These are phyloP conservation scores for Anthracocystis walkeri DNA, from an alignment of 1,284 basidiomycete species.

Conservation along the genomic window DNA sequence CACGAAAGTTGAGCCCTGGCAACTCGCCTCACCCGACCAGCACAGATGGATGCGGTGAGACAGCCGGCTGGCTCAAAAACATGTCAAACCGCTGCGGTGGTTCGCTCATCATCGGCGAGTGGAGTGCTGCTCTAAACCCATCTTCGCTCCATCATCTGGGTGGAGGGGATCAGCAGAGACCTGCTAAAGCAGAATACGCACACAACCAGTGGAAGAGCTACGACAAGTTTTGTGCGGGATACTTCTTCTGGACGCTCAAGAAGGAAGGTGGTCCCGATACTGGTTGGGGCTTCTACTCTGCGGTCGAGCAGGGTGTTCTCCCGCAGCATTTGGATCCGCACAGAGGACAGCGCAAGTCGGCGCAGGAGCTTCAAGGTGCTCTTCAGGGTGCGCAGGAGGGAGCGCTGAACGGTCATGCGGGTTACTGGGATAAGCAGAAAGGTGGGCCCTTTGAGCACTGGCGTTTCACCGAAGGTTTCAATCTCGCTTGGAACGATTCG, in stretches of 20 bases:
- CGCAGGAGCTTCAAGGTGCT: conserved; percentile 33
- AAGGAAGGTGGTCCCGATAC: conserved; percentile 78
- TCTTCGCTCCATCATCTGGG: conserved; percentile 72
- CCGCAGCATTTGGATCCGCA: conserved; percentile 70
- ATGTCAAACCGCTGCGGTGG: conserved; percentile 71
- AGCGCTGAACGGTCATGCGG: conserved; percentile 32
- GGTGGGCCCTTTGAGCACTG: conserved; percentile 75
- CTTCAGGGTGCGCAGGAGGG: conserved; percentile 26
- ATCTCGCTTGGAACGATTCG: conserved; percentile 79
- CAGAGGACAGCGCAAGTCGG: conserved; percentile 25
- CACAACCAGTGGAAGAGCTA: conserved; percentile 78
- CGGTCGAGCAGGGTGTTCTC: conserved; percentile 77
- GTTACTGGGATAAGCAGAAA: conserved; percentile 56
- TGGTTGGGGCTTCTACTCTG: conserved; percentile 82
- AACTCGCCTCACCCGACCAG: conserved; percentile 32
- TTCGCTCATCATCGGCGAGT: conserved; percentile 80
- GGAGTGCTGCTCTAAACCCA: conserved; percentile 82
- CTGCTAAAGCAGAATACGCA: conserved; percentile 73
- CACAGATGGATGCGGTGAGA: conserved; percentile 41
- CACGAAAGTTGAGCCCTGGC: conserved; percentile 47
- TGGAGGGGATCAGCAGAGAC: conserved; percentile 71
- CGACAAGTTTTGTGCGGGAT: conserved; percentile 78
- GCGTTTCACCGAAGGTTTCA: conserved; percentile 78
- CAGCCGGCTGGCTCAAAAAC: conserved; percentile 45
- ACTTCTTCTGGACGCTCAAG: conserved; percentile 90